A percentile compares a stretch with the other conserved stretches of the same genome.
phyloP scores from a whole-genome alignment of 106 monocot genomes.

The Dioscorea alata region DNA sequence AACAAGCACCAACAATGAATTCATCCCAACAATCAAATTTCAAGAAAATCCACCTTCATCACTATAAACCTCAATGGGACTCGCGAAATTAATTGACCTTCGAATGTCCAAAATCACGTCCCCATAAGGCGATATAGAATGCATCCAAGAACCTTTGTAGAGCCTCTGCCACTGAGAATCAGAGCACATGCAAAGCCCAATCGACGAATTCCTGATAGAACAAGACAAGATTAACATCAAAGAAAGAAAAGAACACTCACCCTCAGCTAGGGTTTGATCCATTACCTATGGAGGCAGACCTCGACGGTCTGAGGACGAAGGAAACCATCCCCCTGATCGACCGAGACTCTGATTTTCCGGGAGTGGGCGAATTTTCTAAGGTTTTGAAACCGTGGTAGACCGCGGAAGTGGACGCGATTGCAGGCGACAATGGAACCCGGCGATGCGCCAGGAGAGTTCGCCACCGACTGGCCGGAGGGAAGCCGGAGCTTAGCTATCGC shows the following conservation, averaged over 20 bases:
- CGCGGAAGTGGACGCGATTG: slow-evolving; percentile 55
- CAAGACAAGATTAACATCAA: slow-evolving; percentile 2
- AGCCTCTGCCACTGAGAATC: slow-evolving; percentile 59
- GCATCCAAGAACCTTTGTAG: slow-evolving; percentile 49
- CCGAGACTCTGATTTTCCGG: slow-evolving; percentile 41
- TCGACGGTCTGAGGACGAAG: slow-evolving; percentile 54
- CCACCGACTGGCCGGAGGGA: slow-evolving; percentile 34
- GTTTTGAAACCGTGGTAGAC: slow-evolving; percentile 48
- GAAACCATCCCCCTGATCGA: slow-evolving; percentile 24
- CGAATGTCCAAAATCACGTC: slow-evolving; percentile 60
- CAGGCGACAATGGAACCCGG: slow-evolving; percentile 34
- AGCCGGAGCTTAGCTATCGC: slow-evolving; percentile 21
- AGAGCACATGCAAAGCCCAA: slow-evolving; percentile 65
- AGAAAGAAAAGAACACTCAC: background rate
- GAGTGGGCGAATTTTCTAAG: slow-evolving; percentile 48
- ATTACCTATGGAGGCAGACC: slow-evolving; percentile 78
- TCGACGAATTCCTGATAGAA: slow-evolving; percentile 52
- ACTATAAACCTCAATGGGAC: slow-evolving; percentile 49
- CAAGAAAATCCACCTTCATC: slow-evolving; percentile 46
- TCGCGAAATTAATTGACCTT: slow-evolving; percentile 36
- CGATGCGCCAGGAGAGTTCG: slow-evolving; percentile 47
- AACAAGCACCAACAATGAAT: background rate
- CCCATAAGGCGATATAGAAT: slow-evolving; percentile 54
- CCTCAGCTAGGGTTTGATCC: background rate
- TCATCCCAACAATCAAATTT: background rate